A percentile compares a stretch with the other conserved stretches of the same genome.
phyloP scores from a whole-genome alignment of 176 grass and related monocot species.

The Calamus simplicifolius region DNA sequence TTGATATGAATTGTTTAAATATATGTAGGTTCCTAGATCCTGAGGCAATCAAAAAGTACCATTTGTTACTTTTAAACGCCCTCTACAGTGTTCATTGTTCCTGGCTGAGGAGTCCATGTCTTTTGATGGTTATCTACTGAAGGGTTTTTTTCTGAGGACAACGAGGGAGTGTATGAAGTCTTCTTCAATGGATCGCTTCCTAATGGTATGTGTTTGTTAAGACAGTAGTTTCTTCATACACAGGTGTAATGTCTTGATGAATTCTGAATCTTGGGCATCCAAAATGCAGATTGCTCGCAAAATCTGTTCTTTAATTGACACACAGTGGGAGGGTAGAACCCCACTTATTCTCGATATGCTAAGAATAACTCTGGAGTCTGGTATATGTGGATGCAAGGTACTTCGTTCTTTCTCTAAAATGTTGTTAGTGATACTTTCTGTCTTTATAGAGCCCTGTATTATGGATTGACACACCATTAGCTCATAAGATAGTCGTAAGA shows the following conservation, averaged over 20 bases:
- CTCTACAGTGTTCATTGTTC: constrained; percentile 53
- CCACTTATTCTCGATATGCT: constrained; percentile 40
- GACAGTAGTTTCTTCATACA: too few species aligned
- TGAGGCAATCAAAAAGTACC: constrained; percentile 35
- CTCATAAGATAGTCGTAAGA: too few species aligned
- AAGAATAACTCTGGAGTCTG: constrained; percentile 21
- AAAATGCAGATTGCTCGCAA: constrained; percentile 46
- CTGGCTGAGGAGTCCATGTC: constrained; percentile 24
- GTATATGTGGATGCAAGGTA: constrained; percentile 47
- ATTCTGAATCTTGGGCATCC: constrained; percentile 6
- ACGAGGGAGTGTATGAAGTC: constrained; percentile 27
- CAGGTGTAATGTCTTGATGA: background rate
- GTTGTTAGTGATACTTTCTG: too few species aligned
- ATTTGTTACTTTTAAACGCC: constrained; percentile 34
- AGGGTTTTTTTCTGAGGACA: constrained; percentile 29
- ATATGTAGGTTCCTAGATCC: constrained; percentile 45
- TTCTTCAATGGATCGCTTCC: constrained; percentile 34
- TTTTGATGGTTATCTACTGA: constrained; percentile 30
- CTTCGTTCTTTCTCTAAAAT: background rate
- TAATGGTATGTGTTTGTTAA: constrained; percentile 16
- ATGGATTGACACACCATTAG: too few species aligned
- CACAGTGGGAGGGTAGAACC: constrained; percentile 36
- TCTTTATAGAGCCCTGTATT: too few species aligned
- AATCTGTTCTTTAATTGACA: constrained; percentile 52
- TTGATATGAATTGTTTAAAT: constrained; percentile 1